Evolutionary conservation across 2,329 filamentous ascomycete genomes (phyloP), one percentile per base, ranked within the genome.

Genomic region (Venturiaceae sp.): DNA sequence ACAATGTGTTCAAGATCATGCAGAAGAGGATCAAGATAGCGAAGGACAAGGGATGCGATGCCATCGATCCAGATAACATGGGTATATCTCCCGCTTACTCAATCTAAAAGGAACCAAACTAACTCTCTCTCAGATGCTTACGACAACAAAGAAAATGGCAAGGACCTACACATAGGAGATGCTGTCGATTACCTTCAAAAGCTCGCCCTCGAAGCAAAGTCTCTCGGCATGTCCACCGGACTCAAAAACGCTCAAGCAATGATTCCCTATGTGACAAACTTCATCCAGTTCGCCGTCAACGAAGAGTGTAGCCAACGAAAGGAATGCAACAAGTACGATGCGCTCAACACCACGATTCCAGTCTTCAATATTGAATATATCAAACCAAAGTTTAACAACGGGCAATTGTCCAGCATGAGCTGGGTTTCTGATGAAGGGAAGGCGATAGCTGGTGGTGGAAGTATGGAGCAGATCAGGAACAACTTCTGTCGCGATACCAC

Each of bases 281-380:
- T 78, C 5, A 79, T 86, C 57, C 75, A 86, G 65, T 90, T 85
- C 71, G 79, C 77, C 5, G 84, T 89, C 64, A 87, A 87, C 69
- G 86, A 89, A 74, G 79, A 87, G 71, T 89, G 86, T 67, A 76
- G 78, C 16, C 64, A 84, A 66, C 82, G 81, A 63, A 60, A 71
- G 5, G 84, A 88, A 67, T 88, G 85, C 66, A 71, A 73, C 37
- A 77, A 70, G 1, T 88, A 83, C 67, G 69, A 72, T 2, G 69
- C 77, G 2, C 88, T 88, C 65, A 64, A 76, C 11, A 78, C 78
- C 5, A 75, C 76, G 33, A 88, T 88, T 68, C 85, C 85, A 1
- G 85, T 89, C 32, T 88, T 88, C 67, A 81, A 88, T 66, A 86
- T 89, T 62, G 86, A 89, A 72, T 89, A 89, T n/a, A n/a, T n/a